Conservation (phyloP, 495 filamentous ascomycete species). For the Hypoxylon lenormandii region DNA sequence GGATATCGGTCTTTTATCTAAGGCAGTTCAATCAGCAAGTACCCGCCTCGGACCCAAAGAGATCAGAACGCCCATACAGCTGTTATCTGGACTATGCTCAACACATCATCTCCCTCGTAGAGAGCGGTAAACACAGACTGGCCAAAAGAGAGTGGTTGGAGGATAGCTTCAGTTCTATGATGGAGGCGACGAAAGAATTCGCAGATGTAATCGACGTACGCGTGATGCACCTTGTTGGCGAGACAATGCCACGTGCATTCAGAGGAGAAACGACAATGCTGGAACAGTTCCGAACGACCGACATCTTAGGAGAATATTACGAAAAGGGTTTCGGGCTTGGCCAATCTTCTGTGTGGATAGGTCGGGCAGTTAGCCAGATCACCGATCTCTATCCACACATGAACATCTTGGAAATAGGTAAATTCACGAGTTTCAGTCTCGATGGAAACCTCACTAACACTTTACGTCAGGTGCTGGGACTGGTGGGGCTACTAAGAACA, state of each 20-base stretch:
- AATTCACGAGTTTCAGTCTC: too few relatives aligned
- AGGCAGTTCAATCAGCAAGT: conserved; percentile 35
- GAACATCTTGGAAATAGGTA: conserved; percentile 65
- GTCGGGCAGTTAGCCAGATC: conserved; percentile 51
- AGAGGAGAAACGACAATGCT: conserved; percentile 52
- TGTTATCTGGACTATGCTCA: conserved; percentile 28
- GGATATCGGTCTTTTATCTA: conserved; percentile 34
- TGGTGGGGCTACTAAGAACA: conserved; percentile 55
- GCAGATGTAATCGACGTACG: conserved; percentile 30
- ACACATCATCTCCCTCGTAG: conserved; percentile 2
- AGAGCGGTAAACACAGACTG: conserved; percentile 20
- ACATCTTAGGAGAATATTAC: conserved; percentile 58
- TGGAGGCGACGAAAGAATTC: conserved; percentile 1
- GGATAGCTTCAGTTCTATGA: conserved; percentile 51
- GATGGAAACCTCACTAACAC: too few relatives aligned
- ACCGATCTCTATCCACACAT: conserved; percentile 58
- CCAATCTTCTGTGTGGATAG: conserved; percentile 37
- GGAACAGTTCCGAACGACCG: conserved; percentile 50
- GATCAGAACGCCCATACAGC: conserved; percentile 12
- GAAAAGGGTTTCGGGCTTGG: conserved; percentile 46
- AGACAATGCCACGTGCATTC: conserved; percentile 50
- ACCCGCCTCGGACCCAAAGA: conserved; percentile 15
- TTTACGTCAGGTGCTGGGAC: conserved; percentile 64
- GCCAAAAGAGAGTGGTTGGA: conserved; percentile 49
- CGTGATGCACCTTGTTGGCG: conserved; percentile 47